Evolutionary conservation across 768 basidiomycete species (phyloP).

Genomic region (Amanita muscaria): DNA sequence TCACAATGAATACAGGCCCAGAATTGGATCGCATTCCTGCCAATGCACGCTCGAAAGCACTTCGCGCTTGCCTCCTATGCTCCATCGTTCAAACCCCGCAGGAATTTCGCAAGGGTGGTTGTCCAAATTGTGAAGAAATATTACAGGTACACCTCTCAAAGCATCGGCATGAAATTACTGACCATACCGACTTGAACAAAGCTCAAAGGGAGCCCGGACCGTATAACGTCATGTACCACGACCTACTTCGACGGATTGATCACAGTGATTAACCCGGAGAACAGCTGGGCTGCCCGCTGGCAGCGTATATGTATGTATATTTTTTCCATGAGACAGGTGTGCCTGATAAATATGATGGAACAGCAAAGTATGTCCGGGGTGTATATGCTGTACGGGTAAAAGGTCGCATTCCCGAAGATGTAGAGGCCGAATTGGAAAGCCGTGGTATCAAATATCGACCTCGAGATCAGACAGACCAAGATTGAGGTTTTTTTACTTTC

Average conservation of each 20-base stretch:
- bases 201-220: conserved; percentile 85
- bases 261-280: conserved; percentile 75
- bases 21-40: conserved; percentile 3
- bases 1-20: background rate
- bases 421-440: conserved; percentile 70
- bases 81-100: conserved; percentile 77
- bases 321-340: background rate
- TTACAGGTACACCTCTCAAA: conserved; percentile 56
- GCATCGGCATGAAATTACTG: background rate
- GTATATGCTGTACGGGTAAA: conserved; percentile 91
- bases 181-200: conserved; percentile 23
- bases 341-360: background rate
- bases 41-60: conserved; percentile 41
- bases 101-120: conserved; percentile 82
- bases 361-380: conserved; percentile 85
- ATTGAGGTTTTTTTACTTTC: conserved; percentile 28
- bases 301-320: conserved; percentile 77
- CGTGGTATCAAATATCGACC: conserved; percentile 81
- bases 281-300: conserved; percentile 95
- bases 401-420: conserved; percentile 78
- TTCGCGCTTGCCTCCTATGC: conserved; percentile 90
- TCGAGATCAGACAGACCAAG: conserved; percentile 70
- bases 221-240: conserved; percentile 81
- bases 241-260: conserved; percentile 90
- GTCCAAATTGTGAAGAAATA: conserved; percentile 96